A percentile compares a stretch with the other conserved stretches of the same genome.
phyloP scores from a whole-genome alignment of 2,329 filamentous ascomycete genomes.

The Colletotrichum ledebouriae region DNA sequence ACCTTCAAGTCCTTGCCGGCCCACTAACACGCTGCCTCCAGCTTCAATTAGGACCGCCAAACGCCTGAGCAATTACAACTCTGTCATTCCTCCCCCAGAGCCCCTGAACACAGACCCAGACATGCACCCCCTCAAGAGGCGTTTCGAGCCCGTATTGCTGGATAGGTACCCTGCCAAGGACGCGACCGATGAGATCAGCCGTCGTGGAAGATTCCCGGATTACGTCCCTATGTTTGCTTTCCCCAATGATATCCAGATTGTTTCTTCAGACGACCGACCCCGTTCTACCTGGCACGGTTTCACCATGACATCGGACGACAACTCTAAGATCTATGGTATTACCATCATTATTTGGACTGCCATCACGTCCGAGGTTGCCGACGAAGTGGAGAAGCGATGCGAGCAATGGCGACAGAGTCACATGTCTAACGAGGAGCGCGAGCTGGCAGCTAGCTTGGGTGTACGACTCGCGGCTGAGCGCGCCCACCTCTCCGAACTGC shows the following conservation, averaged over 20 bases:
- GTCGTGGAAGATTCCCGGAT: constrained; percentile 90
- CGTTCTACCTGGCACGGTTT: constrained; percentile 99
- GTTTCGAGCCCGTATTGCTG: constrained; percentile 95
- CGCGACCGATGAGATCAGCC: constrained; percentile 82
- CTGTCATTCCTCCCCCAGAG: constrained; percentile 93
- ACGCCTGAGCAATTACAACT: constrained; percentile 96
- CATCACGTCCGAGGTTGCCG: constrained; percentile 83
- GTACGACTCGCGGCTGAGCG: constrained; percentile 89
- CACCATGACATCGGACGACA: constrained; percentile 95
- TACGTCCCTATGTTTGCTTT: constrained; percentile 99
- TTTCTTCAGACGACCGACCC: constrained; percentile 93
- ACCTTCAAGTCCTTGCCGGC: constrained; percentile 37
- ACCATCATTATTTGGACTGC: constrained; percentile 95
- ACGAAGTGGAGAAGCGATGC: constrained; percentile 84
- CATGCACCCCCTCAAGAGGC: constrained; percentile 94
- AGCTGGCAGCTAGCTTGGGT: constrained; percentile 91
- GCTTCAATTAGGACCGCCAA: constrained; percentile 82
- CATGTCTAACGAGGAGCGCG: constrained; percentile 91
- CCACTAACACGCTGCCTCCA: constrained; percentile 48
- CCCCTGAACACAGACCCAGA: constrained; percentile 89
- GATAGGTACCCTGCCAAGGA: constrained; percentile 92
- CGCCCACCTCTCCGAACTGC: constrained; percentile 88
- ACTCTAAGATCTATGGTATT: constrained; percentile 91
- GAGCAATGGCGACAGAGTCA: constrained; percentile 87
- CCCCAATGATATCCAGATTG: constrained; percentile 96